phyloP scores from a whole-genome alignment of 441 rosid genomes.

The Corymbia citriodora region DNA sequence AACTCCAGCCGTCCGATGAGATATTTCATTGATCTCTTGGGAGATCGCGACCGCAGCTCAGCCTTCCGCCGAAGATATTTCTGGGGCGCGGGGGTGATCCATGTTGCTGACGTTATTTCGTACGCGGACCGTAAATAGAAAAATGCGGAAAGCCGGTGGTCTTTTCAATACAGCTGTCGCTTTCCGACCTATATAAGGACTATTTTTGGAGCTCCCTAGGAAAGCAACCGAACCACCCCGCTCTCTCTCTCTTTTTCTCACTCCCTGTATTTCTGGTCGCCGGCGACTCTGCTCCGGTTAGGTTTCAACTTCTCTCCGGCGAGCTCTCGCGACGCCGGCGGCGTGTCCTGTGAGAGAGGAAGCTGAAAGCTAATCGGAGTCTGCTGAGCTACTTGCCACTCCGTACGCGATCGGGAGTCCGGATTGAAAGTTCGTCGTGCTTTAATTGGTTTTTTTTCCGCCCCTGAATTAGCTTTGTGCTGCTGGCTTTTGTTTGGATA shows the following conservation, averaged over 20 bases:
- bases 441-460: neutral
- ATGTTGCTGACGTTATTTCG: neutral
- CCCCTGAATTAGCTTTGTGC: neutral
- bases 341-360: neutral
- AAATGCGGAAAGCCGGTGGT: neutral
- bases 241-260: neutral
- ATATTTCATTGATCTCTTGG: neutral
- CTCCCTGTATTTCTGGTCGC: neutral
- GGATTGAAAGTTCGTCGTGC: neutral
- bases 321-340: neutral
- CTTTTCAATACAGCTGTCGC: neutral
- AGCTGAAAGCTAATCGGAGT: neutral
- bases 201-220: rapidly evolving
- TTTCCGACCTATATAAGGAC: neutral
- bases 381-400: neutral
- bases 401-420: neutral
- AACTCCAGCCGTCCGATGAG: neutral
- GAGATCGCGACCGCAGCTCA: neutral
- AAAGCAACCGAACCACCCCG: neutral
- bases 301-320: neutral
- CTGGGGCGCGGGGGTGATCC: no score
- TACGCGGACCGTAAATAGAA: neutral
- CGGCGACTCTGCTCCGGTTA: neutral
- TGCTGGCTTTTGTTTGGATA: neutral
- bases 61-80: neutral